Evolutionary conservation across 768 basidiomycete species (phyloP), one percentile per base, ranked within the genome.

Genomic region (Psilocybe cubensis): DNA sequence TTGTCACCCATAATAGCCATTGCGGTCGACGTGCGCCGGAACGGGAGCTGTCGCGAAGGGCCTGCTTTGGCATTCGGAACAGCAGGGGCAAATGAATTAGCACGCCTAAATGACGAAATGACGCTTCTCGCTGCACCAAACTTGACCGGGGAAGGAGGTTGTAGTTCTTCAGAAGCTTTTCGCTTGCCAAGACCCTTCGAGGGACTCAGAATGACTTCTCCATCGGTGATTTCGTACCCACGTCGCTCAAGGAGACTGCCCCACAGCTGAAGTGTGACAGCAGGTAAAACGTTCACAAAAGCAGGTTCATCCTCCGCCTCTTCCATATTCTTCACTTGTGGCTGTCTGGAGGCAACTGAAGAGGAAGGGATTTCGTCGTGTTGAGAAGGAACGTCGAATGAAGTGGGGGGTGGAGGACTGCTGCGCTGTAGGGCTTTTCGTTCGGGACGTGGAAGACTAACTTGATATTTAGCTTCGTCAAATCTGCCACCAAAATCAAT

Each of bases 401-500:
- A 60, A 9, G 69, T 67, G 4, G 66, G 62, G 6, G 69, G 65
- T 24, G 65, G 50, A 64, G 65, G 33, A 29, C 33, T 47, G 2
- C n/a, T 52, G 31, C 12, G 18, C 24, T 59, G 57, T 1, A 70
- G 51, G 1, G 68, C 63, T 60, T 81, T 83, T 12, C 84, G 80
- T 61, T 82, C 80, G 4, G 88, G 88, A 46, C 86, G 78, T 6
- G 88, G 88, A 17, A 79, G 76, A 24, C 76, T 72, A 5, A 88
- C 81, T 45, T 80, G 74, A 66, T 92, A 92, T 25, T 66, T 74
- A 6, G 70, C 76, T 67, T 91, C 89, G 27, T 87, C 83, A 56
- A 88, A 88, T 54, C 85, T 59, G 77, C 89, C 92, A 57, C 86
- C 85, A 66, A 85, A 92, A 40, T 87, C 85, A 2, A 96, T 65